Conservation (phyloP, 345 rosid species). For the Lagerstroemia speciosa region DNA sequence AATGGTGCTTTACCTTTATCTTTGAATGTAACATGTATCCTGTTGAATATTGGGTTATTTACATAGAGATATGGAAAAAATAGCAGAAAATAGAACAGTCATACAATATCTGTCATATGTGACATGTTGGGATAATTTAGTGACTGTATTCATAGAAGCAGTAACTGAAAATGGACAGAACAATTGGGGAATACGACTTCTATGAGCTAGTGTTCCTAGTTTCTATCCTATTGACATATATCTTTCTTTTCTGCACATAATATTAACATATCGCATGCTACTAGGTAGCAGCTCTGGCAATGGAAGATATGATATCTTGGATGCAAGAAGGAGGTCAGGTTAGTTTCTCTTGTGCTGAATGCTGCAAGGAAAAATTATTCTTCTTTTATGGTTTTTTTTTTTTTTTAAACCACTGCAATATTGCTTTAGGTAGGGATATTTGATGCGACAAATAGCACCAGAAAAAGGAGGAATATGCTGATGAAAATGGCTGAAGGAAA, state of each 20-base stretch:
- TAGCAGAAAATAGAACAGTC: too few relatives aligned
- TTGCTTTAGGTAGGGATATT: constrained; percentile 82
- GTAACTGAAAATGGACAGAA: too few relatives aligned
- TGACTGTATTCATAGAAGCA: too few relatives aligned
- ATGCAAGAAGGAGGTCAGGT: constrained; percentile 99
- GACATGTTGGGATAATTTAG: too few relatives aligned
- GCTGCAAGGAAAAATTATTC: not conserved
- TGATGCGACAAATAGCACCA: constrained; percentile 95
- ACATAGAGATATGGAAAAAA: too few relatives aligned
- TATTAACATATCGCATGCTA: constrained; percentile 65
- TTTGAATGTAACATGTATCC: not conserved
- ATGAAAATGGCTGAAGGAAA: constrained; percentile 99
- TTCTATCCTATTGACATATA: constrained; percentile 17
- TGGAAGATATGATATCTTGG: constrained; percentile 99
- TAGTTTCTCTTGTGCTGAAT: constrained; percentile 20
- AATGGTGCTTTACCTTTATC: not conserved
- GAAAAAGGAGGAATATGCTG: constrained; percentile 84
- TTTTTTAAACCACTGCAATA: constrained; percentile 17
- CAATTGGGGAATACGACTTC: not conserved
- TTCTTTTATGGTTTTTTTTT: constrained; percentile 6
- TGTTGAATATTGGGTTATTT: not conserved
- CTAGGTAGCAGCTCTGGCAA: constrained; percentile 99
- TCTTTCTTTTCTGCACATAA: constrained; percentile 59
- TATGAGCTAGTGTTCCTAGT: not conserved
- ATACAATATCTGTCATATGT: too few relatives aligned